phyloP scores from a whole-genome alignment of 345 rosid species.

The Cardamine occulta region DNA sequence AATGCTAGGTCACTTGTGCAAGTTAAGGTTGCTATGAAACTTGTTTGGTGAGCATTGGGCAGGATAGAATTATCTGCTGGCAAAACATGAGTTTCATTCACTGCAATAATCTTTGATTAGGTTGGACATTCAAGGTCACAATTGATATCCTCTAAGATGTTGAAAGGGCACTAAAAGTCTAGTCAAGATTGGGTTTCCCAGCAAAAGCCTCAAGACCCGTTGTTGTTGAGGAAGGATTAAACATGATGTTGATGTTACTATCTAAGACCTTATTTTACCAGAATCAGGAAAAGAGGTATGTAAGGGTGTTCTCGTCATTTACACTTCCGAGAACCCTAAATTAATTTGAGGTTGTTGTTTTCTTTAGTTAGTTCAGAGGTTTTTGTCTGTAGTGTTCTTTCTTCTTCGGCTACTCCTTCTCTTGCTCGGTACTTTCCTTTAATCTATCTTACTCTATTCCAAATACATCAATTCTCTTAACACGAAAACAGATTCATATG shows the following conservation, averaged over 20 bases:
- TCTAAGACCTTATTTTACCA: neutral
- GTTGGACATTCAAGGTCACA: neutral
- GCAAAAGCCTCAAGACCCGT: neutral
- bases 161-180: neutral
- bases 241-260: neutral
- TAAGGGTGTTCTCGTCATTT: conserved; percentile 36
- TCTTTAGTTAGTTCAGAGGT: conserved; percentile 12
- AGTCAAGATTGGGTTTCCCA: neutral
- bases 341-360: neutral
- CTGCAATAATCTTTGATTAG: conserved; percentile 9
- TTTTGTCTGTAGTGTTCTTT: neutral
- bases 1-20: conserved; percentile 10
- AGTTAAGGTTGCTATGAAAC: too few relatives aligned
- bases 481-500: neutral
- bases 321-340: conserved; percentile 24
- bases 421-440: conserved; percentile 29
- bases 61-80: too few relatives aligned
- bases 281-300: conserved; percentile 9
- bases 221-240: neutral
- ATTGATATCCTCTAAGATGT: neutral
- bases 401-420: conserved; percentile 21
- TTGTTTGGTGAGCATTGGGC: too few relatives aligned
- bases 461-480: neutral
- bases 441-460: neutral
- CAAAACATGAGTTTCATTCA: neutral